phyloP scores from a whole-genome alignment of 345 rosid species.

The Salix koriyanagi region DNA sequence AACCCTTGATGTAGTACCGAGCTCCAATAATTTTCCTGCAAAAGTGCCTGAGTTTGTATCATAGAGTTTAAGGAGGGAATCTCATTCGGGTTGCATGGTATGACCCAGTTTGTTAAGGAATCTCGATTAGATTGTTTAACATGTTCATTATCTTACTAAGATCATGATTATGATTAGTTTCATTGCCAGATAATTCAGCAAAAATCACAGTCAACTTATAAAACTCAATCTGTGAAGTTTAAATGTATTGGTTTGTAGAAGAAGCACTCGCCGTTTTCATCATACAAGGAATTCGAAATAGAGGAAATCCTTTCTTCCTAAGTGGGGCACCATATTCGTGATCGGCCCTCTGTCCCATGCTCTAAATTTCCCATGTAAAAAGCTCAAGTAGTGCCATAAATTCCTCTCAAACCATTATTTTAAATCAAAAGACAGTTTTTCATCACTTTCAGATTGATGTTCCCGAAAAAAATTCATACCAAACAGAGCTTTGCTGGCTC shows the following conservation, averaged over 20 bases:
- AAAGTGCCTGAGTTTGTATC: not conserved
- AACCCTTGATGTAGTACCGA: constrained; percentile 61
- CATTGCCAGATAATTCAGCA: no score
- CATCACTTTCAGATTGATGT: not conserved
- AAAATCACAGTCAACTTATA: no score
- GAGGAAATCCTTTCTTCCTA: not conserved
- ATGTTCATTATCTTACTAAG: not conserved
- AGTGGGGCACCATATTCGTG: not conserved
- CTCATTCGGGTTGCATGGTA: not conserved
- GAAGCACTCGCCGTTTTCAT: no score
- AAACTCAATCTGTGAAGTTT: no score
- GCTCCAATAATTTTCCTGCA: constrained; percentile 82
- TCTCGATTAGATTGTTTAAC: not conserved
- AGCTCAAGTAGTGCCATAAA: not conserved
- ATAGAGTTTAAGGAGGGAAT: not conserved
- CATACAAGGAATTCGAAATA: no score
- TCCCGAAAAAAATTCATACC: not conserved
- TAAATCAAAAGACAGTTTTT: no score
- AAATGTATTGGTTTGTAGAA: no score
- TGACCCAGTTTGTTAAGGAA: not conserved
- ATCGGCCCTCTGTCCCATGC: not conserved
- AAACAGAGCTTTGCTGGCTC: not conserved
- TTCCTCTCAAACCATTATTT: no score
- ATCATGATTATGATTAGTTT: not conserved
- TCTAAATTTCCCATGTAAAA: not conserved